These are phyloP conservation scores for Tephrocybe sp. DNA, from an alignment of 768 basidiomycete species.

Conservation along the genomic window DNA sequence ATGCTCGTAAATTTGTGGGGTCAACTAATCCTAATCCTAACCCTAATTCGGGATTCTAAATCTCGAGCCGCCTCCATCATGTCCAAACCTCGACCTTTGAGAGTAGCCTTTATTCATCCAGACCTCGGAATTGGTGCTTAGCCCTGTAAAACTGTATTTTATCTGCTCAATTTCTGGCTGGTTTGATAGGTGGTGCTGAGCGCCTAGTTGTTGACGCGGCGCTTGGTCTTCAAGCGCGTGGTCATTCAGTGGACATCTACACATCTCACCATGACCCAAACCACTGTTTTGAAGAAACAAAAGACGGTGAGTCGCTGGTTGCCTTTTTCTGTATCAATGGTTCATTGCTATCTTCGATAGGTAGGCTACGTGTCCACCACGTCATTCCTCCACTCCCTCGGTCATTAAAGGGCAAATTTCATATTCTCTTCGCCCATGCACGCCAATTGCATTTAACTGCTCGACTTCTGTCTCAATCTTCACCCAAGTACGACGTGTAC, in stretches of 20 bases:
- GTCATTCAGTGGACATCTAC: conserved; percentile 85
- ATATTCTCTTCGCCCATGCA: conserved; percentile 85
- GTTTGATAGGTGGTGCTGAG: conserved; percentile 84
- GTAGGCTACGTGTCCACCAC: conserved; percentile 75
- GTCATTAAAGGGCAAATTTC: conserved; percentile 74
- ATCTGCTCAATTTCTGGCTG: conserved; percentile 12
- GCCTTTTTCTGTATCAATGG: not conserved
- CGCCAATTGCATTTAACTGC: conserved; percentile 81
- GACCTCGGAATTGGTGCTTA: conserved; percentile 87
- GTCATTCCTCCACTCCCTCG: conserved; percentile 77
- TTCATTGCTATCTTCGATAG: conserved; percentile 35
- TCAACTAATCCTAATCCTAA: conserved; percentile 3
- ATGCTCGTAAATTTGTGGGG: too few species aligned
- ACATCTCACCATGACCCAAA: conserved; percentile 88
- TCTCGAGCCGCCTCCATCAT: conserved; percentile 9
- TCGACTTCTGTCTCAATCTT: conserved; percentile 52
- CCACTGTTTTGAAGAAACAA: conserved; percentile 93
- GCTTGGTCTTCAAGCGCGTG: conserved; percentile 77
- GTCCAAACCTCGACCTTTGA: conserved; percentile 25
- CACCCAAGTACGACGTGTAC: conserved; percentile 73
- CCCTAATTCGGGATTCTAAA: conserved; percentile 8
- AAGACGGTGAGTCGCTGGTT: conserved; percentile 56
- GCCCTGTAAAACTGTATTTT: conserved; percentile 7
- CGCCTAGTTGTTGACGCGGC: conserved; percentile 94
- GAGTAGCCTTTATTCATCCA: conserved; percentile 87